A percentile compares a stretch with the other conserved stretches of the same genome.
Conservation (phyloP, 148 eudicot species). For the Chenopodium suecicum region DNA sequence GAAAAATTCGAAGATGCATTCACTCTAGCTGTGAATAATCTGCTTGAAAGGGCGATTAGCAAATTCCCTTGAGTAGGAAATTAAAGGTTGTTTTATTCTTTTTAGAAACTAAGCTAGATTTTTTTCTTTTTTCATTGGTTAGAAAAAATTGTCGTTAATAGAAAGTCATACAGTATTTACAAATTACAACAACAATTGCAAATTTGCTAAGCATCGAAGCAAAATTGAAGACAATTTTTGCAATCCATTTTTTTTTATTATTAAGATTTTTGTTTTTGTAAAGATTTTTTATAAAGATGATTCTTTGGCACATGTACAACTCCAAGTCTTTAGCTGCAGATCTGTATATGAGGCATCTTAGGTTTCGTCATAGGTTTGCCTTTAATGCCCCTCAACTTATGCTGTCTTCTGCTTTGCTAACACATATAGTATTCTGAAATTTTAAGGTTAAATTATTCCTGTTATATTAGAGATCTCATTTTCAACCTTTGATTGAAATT, state of each 20-base stretch:
- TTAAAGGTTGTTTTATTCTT: too few relatives aligned
- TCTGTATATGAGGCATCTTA: slow-evolving; percentile 75
- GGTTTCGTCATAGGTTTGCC: slow-evolving; percentile 79
- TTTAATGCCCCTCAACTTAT: slow-evolving; percentile 76
- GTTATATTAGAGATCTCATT: background rate
- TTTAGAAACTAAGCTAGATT: background rate
- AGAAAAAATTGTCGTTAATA: background rate
- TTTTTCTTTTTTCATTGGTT: too few relatives aligned
- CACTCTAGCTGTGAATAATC: slow-evolving; percentile 51
- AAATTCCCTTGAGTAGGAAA: slow-evolving; percentile 31
- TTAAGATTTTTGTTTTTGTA: too few relatives aligned
- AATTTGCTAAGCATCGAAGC: background rate
- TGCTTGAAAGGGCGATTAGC: slow-evolving; percentile 49
- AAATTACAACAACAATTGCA: background rate
- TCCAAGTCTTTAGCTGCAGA: background rate
- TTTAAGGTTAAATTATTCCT: slow-evolving; percentile 18
- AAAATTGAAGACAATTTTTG: background rate
- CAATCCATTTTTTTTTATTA: background rate
- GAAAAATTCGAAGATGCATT: slow-evolving; percentile 73
- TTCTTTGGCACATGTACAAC: background rate
- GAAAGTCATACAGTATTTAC: background rate
- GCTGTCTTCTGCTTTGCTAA: slow-evolving; percentile 85
- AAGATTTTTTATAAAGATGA: too few relatives aligned
- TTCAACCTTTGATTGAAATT: background rate
- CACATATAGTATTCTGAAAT: slow-evolving; percentile 82